Conservation (phyloP, 768 basidiomycete species). For the Antrodiella citrinella region DNA sequence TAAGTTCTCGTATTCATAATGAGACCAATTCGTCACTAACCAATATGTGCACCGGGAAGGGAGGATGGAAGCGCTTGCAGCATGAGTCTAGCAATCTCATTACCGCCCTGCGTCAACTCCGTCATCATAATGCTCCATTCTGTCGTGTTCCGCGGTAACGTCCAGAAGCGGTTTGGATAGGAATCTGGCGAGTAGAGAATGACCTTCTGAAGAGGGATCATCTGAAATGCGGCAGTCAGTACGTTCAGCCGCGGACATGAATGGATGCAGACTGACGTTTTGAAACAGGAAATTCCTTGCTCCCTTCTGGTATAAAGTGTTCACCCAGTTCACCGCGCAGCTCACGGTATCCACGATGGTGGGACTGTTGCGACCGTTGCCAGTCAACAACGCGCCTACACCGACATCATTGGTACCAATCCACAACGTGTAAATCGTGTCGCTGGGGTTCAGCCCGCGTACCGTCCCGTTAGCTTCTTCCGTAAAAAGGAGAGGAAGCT, state of each 20-base stretch:
- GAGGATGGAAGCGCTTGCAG: slow-evolving; percentile 17
- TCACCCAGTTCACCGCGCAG: slow-evolving; percentile 57
- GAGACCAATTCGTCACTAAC: slow-evolving; percentile 24
- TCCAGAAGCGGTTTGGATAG: slow-evolving; percentile 28
- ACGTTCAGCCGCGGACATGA: background rate
- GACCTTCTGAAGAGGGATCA: slow-evolving; percentile 26
- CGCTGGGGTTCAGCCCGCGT: slow-evolving; percentile 26
- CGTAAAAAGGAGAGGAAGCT: slow-evolving; percentile 45
- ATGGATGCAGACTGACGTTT: slow-evolving; percentile 36
- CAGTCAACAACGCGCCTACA: slow-evolving; percentile 42
- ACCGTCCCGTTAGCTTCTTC: slow-evolving; percentile 35
- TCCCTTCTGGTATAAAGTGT: slow-evolving; percentile 44
- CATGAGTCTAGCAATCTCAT: slow-evolving; percentile 21
- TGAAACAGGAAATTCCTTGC: slow-evolving; percentile 65
- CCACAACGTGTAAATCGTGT: slow-evolving; percentile 61
- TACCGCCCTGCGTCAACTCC: slow-evolving; percentile 24
- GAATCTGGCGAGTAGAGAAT: slow-evolving; percentile 25
- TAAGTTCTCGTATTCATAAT: background rate
- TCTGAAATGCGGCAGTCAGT: slow-evolving; percentile 15
- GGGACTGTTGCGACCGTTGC: slow-evolving; percentile 33
- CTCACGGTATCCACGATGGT: slow-evolving; percentile 49
- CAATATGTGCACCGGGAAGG: slow-evolving; percentile 43
- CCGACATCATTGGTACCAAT: slow-evolving; percentile 59
- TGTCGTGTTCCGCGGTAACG: slow-evolving; percentile 22
- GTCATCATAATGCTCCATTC: slow-evolving; percentile 27